phyloP scores from a whole-genome alignment of 2,329 filamentous ascomycete genomes.

The Aspergillus sojae region DNA sequence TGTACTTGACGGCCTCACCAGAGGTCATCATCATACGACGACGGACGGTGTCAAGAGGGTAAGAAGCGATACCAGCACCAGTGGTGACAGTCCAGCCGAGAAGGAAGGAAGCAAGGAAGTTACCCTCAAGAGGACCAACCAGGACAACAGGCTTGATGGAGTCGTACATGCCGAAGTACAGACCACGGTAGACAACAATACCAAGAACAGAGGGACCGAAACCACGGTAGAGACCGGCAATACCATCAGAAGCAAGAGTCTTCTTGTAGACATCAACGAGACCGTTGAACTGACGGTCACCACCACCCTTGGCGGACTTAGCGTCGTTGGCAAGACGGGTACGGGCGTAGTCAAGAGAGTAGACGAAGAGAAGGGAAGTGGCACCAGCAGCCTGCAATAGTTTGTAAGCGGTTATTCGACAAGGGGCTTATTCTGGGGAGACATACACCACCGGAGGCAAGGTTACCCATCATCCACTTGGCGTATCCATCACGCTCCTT shows the following conservation, averaged over 20 bases:
- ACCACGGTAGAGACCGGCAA: conserved; percentile 99
- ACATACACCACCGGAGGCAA: conserved; percentile 99
- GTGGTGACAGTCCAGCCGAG: conserved; percentile 99
- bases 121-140: conserved; percentile 86
- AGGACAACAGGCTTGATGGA: conserved; percentile 99
- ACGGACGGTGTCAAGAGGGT: conserved; percentile 99
- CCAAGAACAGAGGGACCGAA: conserved; percentile 99
- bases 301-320: conserved; percentile 93
- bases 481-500: conserved; percentile 98
- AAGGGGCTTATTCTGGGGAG: conserved; percentile 7
- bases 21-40: conserved; percentile 99
- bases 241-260: conserved; percentile 97
- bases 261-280: conserved; percentile 99
- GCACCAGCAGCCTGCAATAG: conserved; percentile 81
- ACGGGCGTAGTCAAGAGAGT: conserved; percentile 99
- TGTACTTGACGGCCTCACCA: conserved; percentile 98
- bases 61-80: conserved; percentile 99
- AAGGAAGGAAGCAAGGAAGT: conserved; percentile 98
- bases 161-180: conserved; percentile 99
- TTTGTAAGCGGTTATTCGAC: conserved; percentile 17
- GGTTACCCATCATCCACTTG: conserved; percentile 99
- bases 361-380: conserved; percentile 99
- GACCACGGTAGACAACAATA: conserved; percentile 99
- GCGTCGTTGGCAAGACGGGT: conserved; percentile 99
- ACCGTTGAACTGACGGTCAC: conserved; percentile 99